phyloP scores from a whole-genome alignment of 768 basidiomycete genomes.

The Mycena galericulata region DNA sequence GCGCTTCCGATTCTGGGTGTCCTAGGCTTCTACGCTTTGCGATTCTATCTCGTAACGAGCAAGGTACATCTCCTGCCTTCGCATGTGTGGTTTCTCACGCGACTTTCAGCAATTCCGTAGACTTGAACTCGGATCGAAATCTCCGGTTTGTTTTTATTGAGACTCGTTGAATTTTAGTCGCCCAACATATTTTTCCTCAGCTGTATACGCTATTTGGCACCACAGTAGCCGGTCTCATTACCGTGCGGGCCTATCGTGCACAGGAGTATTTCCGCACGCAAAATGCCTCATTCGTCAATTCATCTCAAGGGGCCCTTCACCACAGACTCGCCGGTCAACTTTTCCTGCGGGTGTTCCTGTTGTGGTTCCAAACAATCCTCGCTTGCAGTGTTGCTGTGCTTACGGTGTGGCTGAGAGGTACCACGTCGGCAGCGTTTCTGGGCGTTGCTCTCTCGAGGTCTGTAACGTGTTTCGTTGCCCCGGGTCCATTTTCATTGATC shows the following conservation, averaged over 20 bases:
- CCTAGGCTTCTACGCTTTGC: slow-evolving; percentile 7
- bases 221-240: slow-evolving; percentile 15
- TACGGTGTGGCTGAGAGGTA: slow-evolving; percentile 14
- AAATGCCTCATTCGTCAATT: slow-evolving; percentile 13
- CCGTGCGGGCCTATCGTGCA: slow-evolving; percentile 13
- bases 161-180: not conserved
- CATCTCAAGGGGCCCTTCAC: slow-evolving; percentile 21
- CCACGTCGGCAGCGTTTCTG: slow-evolving; percentile 16
- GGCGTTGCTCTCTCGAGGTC: slow-evolving; percentile 12
- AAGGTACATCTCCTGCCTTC: slow-evolving; percentile 12
- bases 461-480: not conserved
- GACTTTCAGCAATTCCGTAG: slow-evolving; percentile 26
- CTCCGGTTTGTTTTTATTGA: slow-evolving; percentile 4
- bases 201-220: slow-evolving; percentile 21
- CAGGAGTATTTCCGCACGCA: slow-evolving; percentile 8
- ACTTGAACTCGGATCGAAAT: slow-evolving; percentile 24
- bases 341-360: slow-evolving; percentile 13
- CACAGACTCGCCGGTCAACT: slow-evolving; percentile 15
- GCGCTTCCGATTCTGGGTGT: slow-evolving; percentile 15
- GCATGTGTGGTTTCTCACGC: not conserved
- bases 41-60: slow-evolving; percentile 29
- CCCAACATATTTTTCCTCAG: not conserved
- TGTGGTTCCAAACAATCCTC: slow-evolving; percentile 20
- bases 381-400: slow-evolving; percentile 9
- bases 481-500: not conserved